Evolutionary conservation across 208 protist species (phyloP), one percentile per base, ranked within the genome.

Genomic region (Trypanosoma melophagium): DNA sequence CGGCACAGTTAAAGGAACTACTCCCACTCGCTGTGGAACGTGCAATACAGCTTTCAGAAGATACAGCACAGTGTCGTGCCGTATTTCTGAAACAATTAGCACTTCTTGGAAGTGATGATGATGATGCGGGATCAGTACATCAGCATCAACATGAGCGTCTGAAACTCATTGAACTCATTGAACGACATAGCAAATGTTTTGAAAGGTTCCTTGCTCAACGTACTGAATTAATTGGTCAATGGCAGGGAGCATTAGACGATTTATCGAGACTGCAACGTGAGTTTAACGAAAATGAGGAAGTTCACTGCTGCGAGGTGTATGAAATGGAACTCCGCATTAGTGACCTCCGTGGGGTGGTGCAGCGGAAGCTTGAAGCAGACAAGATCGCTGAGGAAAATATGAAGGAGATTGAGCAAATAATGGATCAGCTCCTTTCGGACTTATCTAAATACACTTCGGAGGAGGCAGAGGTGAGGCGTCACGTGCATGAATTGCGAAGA

Each of bases 331-430:
- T 75, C 9, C 68, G 62, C 7, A 60, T 90, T 31, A 56, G 60
- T 2, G 60, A 77, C 17, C 82, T 90, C 71, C 76, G 81, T 7
- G 61, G 71, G 31, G 22, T 84, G 61, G 87, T 92, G 44, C 83
- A 80, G 28, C 59, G 52, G 25, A 92, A 92, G 69, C 68, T 85
- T 21, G 42, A 77, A n/a, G 80, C 72, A 1, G 86, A 89, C 22
- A 76, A 77, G 44, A 67, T 83, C 7, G 62, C 81, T 21, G 86
- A 88, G 75, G 61, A 72, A 52, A 71, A 89, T 19, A 65, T 74
- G 35, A 53, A 57, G 19, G 76, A 92, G 66, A 73, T 86, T 22
- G 70, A 86, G 64, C 58, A 50, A 2, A 53, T 71, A 51, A 76
- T 84, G 69, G 75, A 80, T 24, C 54, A 63, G 2, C 80, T 83